Percentiles rank a stretch among this genome's conserved stretches.
Evolutionary conservation across 1,284 basidiomycete genomes (phyloP).

Genomic region (Cutaneotrichosporon arboriforme): DNA sequence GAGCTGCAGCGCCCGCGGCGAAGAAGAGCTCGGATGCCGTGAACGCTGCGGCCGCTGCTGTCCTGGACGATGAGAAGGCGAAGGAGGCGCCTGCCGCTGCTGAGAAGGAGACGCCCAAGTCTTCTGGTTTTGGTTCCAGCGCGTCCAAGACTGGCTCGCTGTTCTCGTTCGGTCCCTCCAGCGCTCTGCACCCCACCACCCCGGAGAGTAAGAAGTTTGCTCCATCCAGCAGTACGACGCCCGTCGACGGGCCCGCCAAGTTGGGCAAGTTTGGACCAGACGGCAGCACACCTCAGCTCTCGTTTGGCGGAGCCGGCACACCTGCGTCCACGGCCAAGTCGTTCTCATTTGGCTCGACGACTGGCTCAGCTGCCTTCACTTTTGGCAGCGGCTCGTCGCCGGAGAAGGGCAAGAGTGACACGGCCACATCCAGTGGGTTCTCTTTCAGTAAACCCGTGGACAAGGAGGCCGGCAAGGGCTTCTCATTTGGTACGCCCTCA

Average conservation of each 20-base stretch:
- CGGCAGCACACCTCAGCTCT: slow-evolving; percentile 31
- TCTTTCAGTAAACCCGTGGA: neutral
- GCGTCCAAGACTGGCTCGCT: slow-evolving; percentile 11
- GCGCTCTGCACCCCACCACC: slow-evolving; percentile 32
- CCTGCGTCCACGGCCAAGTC: slow-evolving; percentile 11
- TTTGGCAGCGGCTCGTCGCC: slow-evolving; percentile 10
- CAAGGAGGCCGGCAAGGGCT: slow-evolving; percentile 1
- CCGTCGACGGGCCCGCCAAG: slow-evolving; percentile 25
- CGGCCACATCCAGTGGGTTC: neutral
- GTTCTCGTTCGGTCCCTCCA: slow-evolving; percentile 40
- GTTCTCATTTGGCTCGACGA: neutral
- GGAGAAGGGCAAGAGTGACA: neutral
- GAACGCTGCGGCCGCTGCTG: slow-evolving; percentile 31
- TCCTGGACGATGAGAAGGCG: slow-evolving; percentile 24
- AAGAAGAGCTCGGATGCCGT: slow-evolving; percentile 33
- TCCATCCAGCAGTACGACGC: slow-evolving; percentile 19
- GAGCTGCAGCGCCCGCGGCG: neutral
- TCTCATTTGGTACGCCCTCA: slow-evolving; percentile 1
- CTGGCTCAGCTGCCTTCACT: slow-evolving; percentile 4
- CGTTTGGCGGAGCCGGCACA: slow-evolving; percentile 29
- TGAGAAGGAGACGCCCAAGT: slow-evolving; percentile 7
- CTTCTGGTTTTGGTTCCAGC: slow-evolving; percentile 8
- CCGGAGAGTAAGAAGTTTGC: slow-evolving; percentile 35
- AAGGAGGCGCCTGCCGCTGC: slow-evolving; percentile 1
- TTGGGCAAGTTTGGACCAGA: slow-evolving; percentile 42